A percentile compares a stretch with the other conserved stretches of the same genome.
Conservation (phyloP, 331 rosid genomes). For the Rosa hybrid region DNA sequence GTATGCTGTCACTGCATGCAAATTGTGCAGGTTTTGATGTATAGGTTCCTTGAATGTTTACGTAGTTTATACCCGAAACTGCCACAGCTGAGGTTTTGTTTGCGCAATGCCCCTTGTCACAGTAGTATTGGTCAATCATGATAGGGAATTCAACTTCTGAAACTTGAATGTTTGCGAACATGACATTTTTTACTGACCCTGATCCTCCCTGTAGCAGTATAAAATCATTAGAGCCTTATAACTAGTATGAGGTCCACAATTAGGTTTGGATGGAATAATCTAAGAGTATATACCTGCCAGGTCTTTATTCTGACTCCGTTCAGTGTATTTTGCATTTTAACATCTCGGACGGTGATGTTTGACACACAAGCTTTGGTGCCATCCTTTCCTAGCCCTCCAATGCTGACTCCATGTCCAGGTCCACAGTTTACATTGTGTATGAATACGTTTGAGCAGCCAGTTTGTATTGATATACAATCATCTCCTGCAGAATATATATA, state of each 20-base stretch:
- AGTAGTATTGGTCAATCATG: slow-evolving; percentile 75
- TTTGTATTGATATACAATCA: slow-evolving; percentile 80
- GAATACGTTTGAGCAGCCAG: slow-evolving; percentile 74
- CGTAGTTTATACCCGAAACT: slow-evolving; percentile 53
- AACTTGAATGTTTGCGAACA: slow-evolving; percentile 76
- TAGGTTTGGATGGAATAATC: neutral
- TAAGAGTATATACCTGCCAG: slow-evolving; percentile 63
- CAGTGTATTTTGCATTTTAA: slow-evolving; percentile 46
- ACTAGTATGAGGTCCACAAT: neutral
- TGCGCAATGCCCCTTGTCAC: slow-evolving; percentile 52
- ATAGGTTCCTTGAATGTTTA: slow-evolving; percentile 66
- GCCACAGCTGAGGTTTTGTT: slow-evolving; percentile 78
- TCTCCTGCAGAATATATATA: slow-evolving; percentile 50
- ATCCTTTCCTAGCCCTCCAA: slow-evolving; percentile 68
- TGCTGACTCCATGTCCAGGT: slow-evolving; percentile 84
- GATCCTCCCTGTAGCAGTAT: slow-evolving; percentile 66
- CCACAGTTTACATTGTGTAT: slow-evolving; percentile 74
- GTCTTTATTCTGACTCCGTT: slow-evolving; percentile 87
- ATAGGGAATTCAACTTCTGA: slow-evolving; percentile 65
- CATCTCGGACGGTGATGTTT: slow-evolving; percentile 73
- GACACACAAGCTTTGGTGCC: slow-evolving; percentile 79
- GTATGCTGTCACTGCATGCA: slow-evolving; percentile 76
- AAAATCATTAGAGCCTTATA: neutral
- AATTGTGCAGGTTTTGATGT: slow-evolving; percentile 50
- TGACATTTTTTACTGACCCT: slow-evolving; percentile 58